Evolutionary conservation across 2,329 filamentous ascomycete genomes (phyloP).

Genomic region (Reticulascus tulasneorum): DNA sequence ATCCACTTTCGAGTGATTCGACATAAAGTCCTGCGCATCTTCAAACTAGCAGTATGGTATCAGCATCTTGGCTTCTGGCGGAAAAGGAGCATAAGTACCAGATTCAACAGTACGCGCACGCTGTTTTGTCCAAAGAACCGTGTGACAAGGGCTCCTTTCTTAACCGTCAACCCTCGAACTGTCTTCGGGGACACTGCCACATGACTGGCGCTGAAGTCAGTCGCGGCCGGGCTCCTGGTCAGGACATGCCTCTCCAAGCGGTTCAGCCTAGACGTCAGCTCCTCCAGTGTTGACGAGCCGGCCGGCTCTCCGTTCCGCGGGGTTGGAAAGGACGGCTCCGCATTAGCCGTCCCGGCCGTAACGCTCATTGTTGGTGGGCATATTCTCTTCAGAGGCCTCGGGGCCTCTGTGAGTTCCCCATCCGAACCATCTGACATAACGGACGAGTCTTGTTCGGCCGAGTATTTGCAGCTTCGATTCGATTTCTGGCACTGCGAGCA

Average conservation of each 20-base stretch:
- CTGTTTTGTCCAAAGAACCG: slow-evolving; percentile 51
- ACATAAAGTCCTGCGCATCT: slow-evolving; percentile 49
- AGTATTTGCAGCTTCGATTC: slow-evolving; percentile 49
- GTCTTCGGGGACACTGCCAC: slow-evolving; percentile 32
- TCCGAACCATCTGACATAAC: slow-evolving; percentile 49
- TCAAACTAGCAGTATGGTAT: slow-evolving; percentile 38
- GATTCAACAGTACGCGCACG: slow-evolving; percentile 48
- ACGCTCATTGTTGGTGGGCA: slow-evolving; percentile 19
- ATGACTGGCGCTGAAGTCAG: slow-evolving; percentile 32
- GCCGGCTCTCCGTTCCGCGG: slow-evolving; percentile 25
- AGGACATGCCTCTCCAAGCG: slow-evolving; percentile 49
- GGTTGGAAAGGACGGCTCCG: slow-evolving; percentile 4
- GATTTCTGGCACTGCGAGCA: slow-evolving; percentile 57
- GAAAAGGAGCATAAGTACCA: slow-evolving; percentile 34
- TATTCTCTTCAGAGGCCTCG: slow-evolving; percentile 35
- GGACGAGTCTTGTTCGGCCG: slow-evolving; percentile 42
- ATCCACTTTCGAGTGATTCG: slow-evolving; percentile 34
- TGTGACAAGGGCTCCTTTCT: slow-evolving; percentile 41
- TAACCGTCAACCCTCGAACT: slow-evolving; percentile 47
- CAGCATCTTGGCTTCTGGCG: slow-evolving; percentile 5
- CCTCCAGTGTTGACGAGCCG: slow-evolving; percentile 36
- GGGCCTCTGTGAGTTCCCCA: slow-evolving; percentile 25
- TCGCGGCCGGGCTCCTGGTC: slow-evolving; percentile 35
- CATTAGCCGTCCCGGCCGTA: slow-evolving; percentile 2
- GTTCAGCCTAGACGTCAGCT: slow-evolving; percentile 47